These are phyloP conservation scores for Hypoxylon sp. DNA, from an alignment of 2,329 filamentous ascomycete genomes.

Conservation along the genomic window DNA sequence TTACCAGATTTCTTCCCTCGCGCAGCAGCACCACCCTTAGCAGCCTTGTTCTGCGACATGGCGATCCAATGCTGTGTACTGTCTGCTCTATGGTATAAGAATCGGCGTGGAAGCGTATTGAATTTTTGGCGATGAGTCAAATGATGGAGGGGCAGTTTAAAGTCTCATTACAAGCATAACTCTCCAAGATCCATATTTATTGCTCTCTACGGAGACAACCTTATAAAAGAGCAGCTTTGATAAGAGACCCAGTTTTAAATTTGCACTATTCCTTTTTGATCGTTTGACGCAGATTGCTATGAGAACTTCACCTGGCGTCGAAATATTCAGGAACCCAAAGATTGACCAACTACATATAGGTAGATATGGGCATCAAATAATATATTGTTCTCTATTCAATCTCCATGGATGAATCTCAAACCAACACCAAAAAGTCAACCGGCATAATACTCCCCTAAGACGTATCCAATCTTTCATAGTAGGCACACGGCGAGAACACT, in stretches of 20 bases:
- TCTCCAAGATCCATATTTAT: not conserved
- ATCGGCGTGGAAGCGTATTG: constrained; percentile 1
- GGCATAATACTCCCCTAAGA: not conserved
- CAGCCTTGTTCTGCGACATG: constrained; percentile 52
- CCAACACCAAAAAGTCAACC: not conserved
- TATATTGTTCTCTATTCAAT: not conserved
- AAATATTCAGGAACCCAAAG: not conserved
- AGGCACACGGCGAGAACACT: not conserved
- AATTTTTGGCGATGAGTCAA: constrained; percentile 37
- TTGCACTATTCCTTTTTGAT: not conserved
- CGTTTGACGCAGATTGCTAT: not conserved
- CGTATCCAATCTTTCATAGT: not conserved
- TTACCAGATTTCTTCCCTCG: constrained; percentile 70
- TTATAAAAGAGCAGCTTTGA: not conserved
- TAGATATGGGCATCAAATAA: not conserved
- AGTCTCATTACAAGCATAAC: not conserved
- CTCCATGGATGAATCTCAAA: not conserved
- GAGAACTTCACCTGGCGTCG: not conserved
- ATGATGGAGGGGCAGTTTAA: constrained; percentile 35
- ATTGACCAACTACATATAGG: not conserved
- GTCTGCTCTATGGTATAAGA: constrained; percentile 8
- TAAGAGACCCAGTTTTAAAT: not conserved
- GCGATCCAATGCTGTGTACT: constrained; percentile 1
- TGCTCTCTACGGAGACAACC: not conserved
- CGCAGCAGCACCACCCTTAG: constrained; percentile 52